Evolutionary conservation across 2,329 filamentous ascomycete species (phyloP), one percentile per base, ranked within the genome.

Genomic region (Didymellaceae sp.): DNA sequence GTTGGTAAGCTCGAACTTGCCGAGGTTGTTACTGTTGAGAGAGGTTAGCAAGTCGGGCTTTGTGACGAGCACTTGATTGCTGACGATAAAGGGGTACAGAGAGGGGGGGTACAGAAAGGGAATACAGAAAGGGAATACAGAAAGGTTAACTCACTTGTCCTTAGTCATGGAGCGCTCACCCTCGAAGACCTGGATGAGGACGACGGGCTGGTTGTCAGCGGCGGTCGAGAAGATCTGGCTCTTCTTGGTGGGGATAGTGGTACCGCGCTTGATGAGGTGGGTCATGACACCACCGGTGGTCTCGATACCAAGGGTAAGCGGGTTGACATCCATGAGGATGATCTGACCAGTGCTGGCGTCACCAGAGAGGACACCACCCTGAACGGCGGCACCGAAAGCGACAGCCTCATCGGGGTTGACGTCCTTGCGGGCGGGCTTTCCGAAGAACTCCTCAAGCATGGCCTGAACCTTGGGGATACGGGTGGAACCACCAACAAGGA

Each of bases 361-460:
- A 63, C 91, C 91, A 65, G 91, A 89, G 57, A 99, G 83, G 72
- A 97, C 87, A 88, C 92, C 93, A 80, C 89, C 94, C 81, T 99
- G 94, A 66, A 97, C 91, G 65, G 94, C 93, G 59, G 94, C 94
- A 80, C 94, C 94, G 75, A 92, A 97, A 73, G 94, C 94, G 66
- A 97, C 94, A 80, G 94, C 94, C 83, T 97, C 94, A 73, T 99
- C 94, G 67, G 94, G 94, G 86, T 97, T 97, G 77, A 99, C 96
- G 79, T 91, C 91, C 90, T 97, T 97, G 85, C 89, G 92, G 67
- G 92, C 91, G 84, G 94, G 92, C 90, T 97, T 97, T 77, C 92
- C 81, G 76, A 97, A 97, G 85, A 85, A 97, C 79, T 97, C 92
- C 83, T 97, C 91, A 63, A 97, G 89, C 74, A 97, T 87, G 66